phyloP scores from a whole-genome alignment of 1,284 basidiomycete genomes.

The Boletellus sp. region DNA sequence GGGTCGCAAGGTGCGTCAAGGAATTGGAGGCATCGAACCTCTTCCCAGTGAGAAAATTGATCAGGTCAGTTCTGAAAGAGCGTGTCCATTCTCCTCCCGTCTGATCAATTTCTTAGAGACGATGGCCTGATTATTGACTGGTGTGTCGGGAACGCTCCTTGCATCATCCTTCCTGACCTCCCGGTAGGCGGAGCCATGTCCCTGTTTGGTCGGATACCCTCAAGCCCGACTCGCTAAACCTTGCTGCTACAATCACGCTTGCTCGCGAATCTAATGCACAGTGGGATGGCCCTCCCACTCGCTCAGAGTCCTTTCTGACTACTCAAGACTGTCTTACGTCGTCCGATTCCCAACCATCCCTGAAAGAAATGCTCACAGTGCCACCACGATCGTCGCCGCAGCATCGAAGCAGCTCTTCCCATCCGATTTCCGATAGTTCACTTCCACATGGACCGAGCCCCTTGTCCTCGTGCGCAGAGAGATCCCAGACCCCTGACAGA shows the following conservation, averaged over 20 bases:
- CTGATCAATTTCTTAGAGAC: slow-evolving; percentile 16
- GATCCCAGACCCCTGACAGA: slow-evolving; percentile 1
- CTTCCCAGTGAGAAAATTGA: slow-evolving; percentile 20
- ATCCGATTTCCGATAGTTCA: background rate
- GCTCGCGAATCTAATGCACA: slow-evolving; percentile 29
- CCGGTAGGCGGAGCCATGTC: slow-evolving; percentile 26
- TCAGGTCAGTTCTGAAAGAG: slow-evolving; percentile 21
- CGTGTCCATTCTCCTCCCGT: background rate
- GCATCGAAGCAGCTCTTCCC: slow-evolving; percentile 7
- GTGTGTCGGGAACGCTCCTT: slow-evolving; percentile 8
- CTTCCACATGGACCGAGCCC: background rate
- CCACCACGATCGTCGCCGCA: slow-evolving; percentile 16
- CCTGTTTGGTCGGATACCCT: slow-evolving; percentile 33
- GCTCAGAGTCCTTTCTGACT: background rate
- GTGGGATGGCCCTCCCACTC: slow-evolving; percentile 1
- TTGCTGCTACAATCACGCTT: slow-evolving; percentile 27
- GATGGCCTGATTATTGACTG: slow-evolving; percentile 32
- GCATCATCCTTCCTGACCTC: slow-evolving; percentile 1
- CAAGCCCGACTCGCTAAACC: slow-evolving; percentile 24
- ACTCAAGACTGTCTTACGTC: background rate
- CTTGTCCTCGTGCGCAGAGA: background rate
- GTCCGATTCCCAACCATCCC: background rate
- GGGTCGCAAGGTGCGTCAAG: slow-evolving; percentile 16
- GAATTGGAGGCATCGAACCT: slow-evolving; percentile 23
- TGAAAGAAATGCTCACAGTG: slow-evolving; percentile 13